Base-by-base conservation (phyloP, 371 early-diverging fungal genomes). In the Mortierella sp. region DNA sequence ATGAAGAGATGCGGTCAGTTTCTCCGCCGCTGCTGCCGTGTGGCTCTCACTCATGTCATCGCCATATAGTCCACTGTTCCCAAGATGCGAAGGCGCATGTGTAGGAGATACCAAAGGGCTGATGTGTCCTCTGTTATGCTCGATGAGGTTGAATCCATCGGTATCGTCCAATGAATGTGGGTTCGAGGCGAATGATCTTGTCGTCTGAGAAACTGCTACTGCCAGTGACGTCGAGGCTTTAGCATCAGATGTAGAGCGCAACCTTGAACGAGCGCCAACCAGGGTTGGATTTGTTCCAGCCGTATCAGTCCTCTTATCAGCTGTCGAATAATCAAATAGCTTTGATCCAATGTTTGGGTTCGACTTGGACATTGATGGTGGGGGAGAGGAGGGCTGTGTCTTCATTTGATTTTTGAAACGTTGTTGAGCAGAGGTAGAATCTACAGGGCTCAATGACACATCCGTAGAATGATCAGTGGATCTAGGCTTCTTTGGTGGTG, bases 241-340 rank as follows among this genome's bases (percentile, higher is more conserved):
- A 19, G 77, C 68, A 50, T 72, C 72, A 11, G 77, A 69, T 8
- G 67, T 67, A 15, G 78, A 78, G 36, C 78, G 58, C 19, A 78
- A 28, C n/a, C 74, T 65, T 4, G 78, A 78, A 3, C 78, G 73
- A 24, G 78, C 72, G 15, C 66, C 47, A 32, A 73, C 38, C 32
- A 78, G 61, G 3, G 73, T 63, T 21, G 78, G 58, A 41, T 67
- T 73, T 6, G 52, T 48, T 16, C 74, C 68, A 41, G 68, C 50
- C 16, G 41, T 19, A 38, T 40, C 58, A 3, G 21, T 10, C 15
- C 13, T 0, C 41, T 40, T 59, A 10, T 61, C 61, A 21, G 40
- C 38, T 33, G 61, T 50, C 4, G 66, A 38, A 9, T 60, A 55
- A 16, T 22, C 24, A 19, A 22, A 33, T 15, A 58, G n/a, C 33